A percentile compares a stretch with the other conserved stretches of the same genome.
Evolutionary conservation across 768 basidiomycete species (phyloP).

Genomic region (Russula abietina): DNA sequence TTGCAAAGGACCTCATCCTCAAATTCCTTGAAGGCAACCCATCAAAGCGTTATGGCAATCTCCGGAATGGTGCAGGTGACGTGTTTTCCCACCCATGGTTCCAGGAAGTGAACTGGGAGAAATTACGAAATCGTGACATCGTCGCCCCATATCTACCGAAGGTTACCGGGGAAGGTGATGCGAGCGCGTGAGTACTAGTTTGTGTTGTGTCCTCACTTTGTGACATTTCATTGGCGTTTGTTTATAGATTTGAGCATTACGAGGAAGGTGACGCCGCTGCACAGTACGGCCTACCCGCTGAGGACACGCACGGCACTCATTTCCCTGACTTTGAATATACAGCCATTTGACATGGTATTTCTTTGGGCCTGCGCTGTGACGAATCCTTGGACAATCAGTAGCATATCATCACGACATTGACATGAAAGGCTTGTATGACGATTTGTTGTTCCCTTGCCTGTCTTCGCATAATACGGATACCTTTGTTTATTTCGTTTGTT

Average conservation of each 20-base stretch:
- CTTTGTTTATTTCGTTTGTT: constrained; percentile 4
- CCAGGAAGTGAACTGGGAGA: constrained; percentile 86
- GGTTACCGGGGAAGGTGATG: constrained; percentile 89
- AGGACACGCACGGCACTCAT: constrained; percentile 56
- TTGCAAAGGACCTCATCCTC: constrained; percentile 83
- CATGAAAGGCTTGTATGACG: constrained; percentile 20
- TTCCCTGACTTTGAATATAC: constrained; percentile 84
- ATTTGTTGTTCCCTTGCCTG: neutral
- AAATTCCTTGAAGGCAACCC: constrained; percentile 89
- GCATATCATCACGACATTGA: constrained; percentile 13
- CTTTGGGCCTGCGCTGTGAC: neutral
- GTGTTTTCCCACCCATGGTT: constrained; percentile 95
- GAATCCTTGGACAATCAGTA: neutral
- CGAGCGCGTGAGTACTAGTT: constrained; percentile 70
- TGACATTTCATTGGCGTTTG: neutral
- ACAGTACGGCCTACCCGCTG: constrained; percentile 50
- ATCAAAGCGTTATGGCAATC: constrained; percentile 82
- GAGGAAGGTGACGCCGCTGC: constrained; percentile 64
- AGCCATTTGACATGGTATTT: constrained; percentile 15
- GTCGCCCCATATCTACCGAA: constrained; percentile 93
- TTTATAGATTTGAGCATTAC: constrained; percentile 64
- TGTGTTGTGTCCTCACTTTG: neutral
- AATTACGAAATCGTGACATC: constrained; percentile 76
- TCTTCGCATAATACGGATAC: constrained; percentile 14
- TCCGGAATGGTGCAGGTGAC: constrained; percentile 82